Evolutionary conservation across 2,329 filamentous ascomycete genomes (phyloP).

Genomic region (Sporothrix phasma): DNA sequence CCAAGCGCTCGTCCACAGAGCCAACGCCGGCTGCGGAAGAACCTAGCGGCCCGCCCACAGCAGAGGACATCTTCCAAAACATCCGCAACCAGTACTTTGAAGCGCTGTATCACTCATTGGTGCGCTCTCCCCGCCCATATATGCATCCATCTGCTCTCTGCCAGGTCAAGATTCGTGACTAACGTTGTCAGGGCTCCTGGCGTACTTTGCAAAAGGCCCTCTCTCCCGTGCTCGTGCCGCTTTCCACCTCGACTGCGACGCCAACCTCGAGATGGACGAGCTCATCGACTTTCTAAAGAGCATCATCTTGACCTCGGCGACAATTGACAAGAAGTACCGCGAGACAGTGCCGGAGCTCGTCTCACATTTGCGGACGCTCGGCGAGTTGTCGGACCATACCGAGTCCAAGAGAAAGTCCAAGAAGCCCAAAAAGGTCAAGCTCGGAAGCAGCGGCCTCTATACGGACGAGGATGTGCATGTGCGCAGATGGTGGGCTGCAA

Average conservation of each 20-base stretch:
- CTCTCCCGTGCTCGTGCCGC: conserved; percentile 63
- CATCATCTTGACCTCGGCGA: conserved; percentile 54
- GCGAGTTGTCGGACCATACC: conserved; percentile 45
- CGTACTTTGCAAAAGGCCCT: conserved; percentile 77
- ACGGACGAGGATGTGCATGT: conserved; percentile 55
- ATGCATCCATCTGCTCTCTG: conserved; percentile 11
- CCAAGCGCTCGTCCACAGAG: neutral
- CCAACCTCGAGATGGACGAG: conserved; percentile 50
- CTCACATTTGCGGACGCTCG: conserved; percentile 41
- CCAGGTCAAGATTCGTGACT: conserved; percentile 1
- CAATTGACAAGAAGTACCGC: conserved; percentile 73
- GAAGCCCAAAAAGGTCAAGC: conserved; percentile 54
- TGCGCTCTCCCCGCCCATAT: conserved; percentile 30
- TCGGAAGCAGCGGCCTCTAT: conserved; percentile 60
- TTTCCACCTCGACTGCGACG: conserved; percentile 54
- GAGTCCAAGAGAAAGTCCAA: conserved; percentile 31
- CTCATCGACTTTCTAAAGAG: conserved; percentile 59
- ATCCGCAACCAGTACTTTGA: conserved; percentile 50
- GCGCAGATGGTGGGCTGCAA: conserved; percentile 58
- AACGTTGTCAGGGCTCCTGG: conserved; percentile 54
- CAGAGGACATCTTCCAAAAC: conserved; percentile 46
- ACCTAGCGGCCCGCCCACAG: conserved; percentile 29
- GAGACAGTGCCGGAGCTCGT: conserved; percentile 57
- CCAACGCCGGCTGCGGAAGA: neutral
- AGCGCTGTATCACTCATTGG: conserved; percentile 53